Conservation (phyloP, 2,329 filamentous ascomycete genomes). For the Diaporthe vexans region DNA sequence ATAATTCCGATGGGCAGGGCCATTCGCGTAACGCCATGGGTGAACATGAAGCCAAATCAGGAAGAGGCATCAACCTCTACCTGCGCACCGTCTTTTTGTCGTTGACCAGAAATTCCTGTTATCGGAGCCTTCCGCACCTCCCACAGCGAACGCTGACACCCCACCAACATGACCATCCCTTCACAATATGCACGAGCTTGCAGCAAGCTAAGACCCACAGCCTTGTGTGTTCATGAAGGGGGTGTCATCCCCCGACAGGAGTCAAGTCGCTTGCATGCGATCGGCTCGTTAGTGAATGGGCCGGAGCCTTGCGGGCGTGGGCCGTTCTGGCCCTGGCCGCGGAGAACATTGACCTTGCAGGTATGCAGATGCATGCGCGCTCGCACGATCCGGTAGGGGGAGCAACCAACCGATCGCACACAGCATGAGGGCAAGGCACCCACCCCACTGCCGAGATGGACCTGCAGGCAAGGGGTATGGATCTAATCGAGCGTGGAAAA, state of each 20-base stretch:
- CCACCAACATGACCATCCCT: conserved; percentile 8
- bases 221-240: not conserved
- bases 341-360: not conserved
- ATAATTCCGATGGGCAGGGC: not conserved
- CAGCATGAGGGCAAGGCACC: not conserved
- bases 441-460: not conserved
- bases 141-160: not conserved
- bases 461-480: conserved; percentile 14
- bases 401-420: not conserved
- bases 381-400: conserved; percentile 25
- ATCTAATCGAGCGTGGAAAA: not conserved
- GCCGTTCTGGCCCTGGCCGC: not conserved
- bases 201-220: conserved; percentile 14
- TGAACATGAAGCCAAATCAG: not conserved
- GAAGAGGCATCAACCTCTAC: not conserved
- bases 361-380: conserved; percentile 4
- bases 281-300: not conserved
- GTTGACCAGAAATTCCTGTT: not conserved
- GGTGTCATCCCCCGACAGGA: conserved; percentile 4
- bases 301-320: not conserved
- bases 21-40: not conserved
- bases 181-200: conserved; percentile 1
- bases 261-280: not conserved
- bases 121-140: conserved; percentile 20
- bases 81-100: not conserved